These are phyloP conservation scores for Halenospora varia DNA, from an alignment of 495 filamentous ascomycete genomes.

Conservation along the genomic window DNA sequence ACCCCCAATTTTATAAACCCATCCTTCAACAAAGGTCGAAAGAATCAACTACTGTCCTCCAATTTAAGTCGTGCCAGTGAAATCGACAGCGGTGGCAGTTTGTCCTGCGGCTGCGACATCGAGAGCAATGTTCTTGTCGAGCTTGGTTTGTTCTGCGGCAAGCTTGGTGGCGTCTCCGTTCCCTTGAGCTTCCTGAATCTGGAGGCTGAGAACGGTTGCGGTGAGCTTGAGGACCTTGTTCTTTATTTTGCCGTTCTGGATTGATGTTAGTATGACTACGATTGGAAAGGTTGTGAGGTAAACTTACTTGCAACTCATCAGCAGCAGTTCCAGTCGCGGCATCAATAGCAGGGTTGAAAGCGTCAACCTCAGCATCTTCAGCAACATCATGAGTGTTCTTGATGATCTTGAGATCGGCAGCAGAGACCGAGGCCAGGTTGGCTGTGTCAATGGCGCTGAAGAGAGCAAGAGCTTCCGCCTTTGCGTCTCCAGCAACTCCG, in stretches of 20 bases:
- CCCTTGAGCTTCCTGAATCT: slow-evolving; percentile 10
- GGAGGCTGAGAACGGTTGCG: slow-evolving; percentile 11
- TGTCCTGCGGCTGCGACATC: slow-evolving; percentile 22
- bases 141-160: slow-evolving; percentile 34
- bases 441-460: slow-evolving; percentile 9
- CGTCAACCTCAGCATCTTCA: slow-evolving; percentile 11
- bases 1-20: too few relatives aligned
- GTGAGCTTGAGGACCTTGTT: slow-evolving; percentile 48
- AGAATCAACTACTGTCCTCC: too few relatives aligned
- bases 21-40: too few relatives aligned
- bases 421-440: slow-evolving; percentile 1
- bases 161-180: background rate
- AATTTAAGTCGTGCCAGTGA: background rate
- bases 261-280: background rate
- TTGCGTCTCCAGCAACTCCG: slow-evolving; percentile 15
- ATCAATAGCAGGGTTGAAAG: slow-evolving; percentile 19
- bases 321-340: slow-evolving; percentile 14
- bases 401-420: slow-evolving; percentile 10
- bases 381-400: slow-evolving; percentile 19
- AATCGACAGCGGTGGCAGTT: background rate
- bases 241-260: slow-evolving; percentile 44
- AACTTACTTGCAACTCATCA: slow-evolving; percentile 11
- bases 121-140: slow-evolving; percentile 36
- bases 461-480: slow-evolving; percentile 16
- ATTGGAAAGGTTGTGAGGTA: background rate